Percentiles rank a stretch among this genome's conserved stretches.
Conservation (phyloP, 768 basidiomycete species). For the Boletus pseudopeckii region DNA sequence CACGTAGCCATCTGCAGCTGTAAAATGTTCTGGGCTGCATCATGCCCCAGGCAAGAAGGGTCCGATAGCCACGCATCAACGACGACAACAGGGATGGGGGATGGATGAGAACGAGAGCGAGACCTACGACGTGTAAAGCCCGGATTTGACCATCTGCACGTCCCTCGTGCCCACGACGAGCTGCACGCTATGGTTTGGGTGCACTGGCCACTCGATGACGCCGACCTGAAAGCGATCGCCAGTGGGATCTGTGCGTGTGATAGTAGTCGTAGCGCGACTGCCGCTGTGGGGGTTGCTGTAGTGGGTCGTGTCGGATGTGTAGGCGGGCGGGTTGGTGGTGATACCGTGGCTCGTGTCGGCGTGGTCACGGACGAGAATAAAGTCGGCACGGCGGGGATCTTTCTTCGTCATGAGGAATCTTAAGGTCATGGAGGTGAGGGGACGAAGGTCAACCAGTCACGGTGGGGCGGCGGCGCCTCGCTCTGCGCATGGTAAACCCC, state of each 20-base stretch:
- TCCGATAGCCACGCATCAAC: background rate
- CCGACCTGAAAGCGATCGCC: constrained; percentile 28
- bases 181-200: background rate
- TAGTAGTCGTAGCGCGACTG: constrained; percentile 18
- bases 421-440: constrained; percentile 15
- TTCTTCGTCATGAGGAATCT: constrained; percentile 21
- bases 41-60: background rate
- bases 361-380: constrained; percentile 8
- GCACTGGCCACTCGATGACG: constrained; percentile 29
- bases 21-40: constrained; percentile 27
- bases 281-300: constrained; percentile 9
- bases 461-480: background rate
- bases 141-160: constrained; percentile 23
- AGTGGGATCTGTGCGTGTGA: constrained; percentile 17
- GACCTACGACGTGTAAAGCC: constrained; percentile 23
- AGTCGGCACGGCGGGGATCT: constrained; percentile 27
- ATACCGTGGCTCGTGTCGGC: fast-evolving
- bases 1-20: constrained; percentile 13
- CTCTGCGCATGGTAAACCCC: background rate
- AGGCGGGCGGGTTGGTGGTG: background rate
- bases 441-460: too few species aligned
- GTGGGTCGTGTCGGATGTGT: constrained; percentile 18
- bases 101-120: background rate
- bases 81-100: background rate
- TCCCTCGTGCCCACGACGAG: constrained; percentile 27